Evolutionary conservation across 2,329 filamentous ascomycete species (phyloP).

Genomic region (Exophiala phaeomuriformis): DNA sequence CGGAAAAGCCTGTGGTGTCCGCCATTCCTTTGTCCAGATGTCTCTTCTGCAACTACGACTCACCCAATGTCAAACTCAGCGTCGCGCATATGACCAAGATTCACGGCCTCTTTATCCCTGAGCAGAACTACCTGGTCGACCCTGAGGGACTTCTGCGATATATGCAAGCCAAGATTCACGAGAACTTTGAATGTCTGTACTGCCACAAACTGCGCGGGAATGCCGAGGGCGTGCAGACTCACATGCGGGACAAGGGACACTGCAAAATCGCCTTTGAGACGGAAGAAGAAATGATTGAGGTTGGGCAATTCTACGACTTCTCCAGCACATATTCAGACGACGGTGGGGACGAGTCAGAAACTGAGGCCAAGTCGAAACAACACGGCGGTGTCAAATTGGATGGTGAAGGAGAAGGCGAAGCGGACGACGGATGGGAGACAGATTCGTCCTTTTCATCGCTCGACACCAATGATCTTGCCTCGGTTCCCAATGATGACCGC

Average conservation of each 20-base stretch:
- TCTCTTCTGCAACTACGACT: constrained; percentile 87
- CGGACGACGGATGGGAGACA: constrained; percentile 88
- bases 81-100: constrained; percentile 82
- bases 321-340: constrained; percentile 86
- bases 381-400: constrained; percentile 56
- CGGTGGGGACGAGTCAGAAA: constrained; percentile 52
- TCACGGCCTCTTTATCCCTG: constrained; percentile 94
- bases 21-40: constrained; percentile 53
- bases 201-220: constrained; percentile 79
- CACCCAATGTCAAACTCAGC: constrained; percentile 67
- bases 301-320: constrained; percentile 97
- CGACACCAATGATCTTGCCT: constrained; percentile 71
- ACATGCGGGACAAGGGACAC: constrained; percentile 95
- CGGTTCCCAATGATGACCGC: constrained; percentile 67
- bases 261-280: constrained; percentile 92
- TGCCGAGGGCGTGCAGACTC: constrained; percentile 75
- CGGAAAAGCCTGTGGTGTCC: constrained; percentile 18
- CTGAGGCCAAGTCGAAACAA: constrained; percentile 45
- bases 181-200: constrained; percentile 76
- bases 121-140: constrained; percentile 74
- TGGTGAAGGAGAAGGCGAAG: constrained; percentile 39
- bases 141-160: constrained; percentile 72
- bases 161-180: constrained; percentile 70
- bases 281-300: constrained; percentile 83
- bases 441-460: constrained; percentile 85